Base-by-base conservation (phyloP, 2,329 filamentous ascomycete genomes). In the Aureobasidium subglaciale region DNA sequence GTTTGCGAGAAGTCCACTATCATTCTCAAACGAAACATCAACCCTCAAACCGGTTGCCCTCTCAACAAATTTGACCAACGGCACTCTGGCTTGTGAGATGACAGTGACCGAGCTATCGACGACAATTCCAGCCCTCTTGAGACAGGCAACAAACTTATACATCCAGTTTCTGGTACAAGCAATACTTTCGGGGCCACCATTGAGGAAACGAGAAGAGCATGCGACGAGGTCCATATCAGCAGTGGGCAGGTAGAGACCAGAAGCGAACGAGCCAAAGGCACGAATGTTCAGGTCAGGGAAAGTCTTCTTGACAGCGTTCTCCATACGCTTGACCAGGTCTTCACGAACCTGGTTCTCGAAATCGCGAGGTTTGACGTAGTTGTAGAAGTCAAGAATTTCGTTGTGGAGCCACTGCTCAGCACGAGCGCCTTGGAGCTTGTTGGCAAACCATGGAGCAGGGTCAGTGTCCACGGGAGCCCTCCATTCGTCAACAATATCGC, bases 141-240 rank as follows among this genome's bases (percentile, higher is more conserved):
- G 73, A 54, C 84, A 80, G 7, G 70, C 71, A n/a, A 76, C 75
- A 62, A 95, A 85, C 48, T 77, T 78, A 58, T 77, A 82, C 5
- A 95, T 74, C 24, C 34, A 40, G 10, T 37, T 41, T n/a, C 27
- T 58, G 11, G 42, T 41, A 10, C n/a, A n/a, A 40, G 37, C 13
- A 22, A 35, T 11, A 49, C 58, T 22, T 16, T 20, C 34, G 73
- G 73, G 57, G 79, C 79, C 80, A 3, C 78, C 75, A 8, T 73
- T 68, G 60, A 83, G 75, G 60, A 82, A 90, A 24, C 76, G 74
- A 1, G 71, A 66, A 3, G 84, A 85, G 49, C 91, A 81, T 52
- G 93, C 80, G 2, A 96, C 93, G 45, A 99, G 77, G 67, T 99
- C 93, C 84, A 99, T 95, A 67, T 99, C 93, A 15, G 88, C 90